phyloP scores from a whole-genome alignment of 1,284 basidiomycete genomes.

The Leccinum griseonigrum region DNA sequence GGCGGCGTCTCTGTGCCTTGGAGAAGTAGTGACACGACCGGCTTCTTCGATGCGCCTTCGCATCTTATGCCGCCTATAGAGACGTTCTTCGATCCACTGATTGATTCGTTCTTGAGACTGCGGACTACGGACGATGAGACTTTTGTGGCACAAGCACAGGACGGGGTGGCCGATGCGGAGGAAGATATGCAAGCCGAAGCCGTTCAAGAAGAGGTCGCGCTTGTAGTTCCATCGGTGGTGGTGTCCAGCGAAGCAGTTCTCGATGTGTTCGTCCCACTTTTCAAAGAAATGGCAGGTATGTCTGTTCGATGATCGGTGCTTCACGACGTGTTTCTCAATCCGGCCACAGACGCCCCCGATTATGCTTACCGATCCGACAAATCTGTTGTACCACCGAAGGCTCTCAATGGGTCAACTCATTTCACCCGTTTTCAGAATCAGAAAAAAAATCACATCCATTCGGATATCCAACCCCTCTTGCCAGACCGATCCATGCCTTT shows the following conservation, averaged over 20 bases:
- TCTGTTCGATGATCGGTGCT: not conserved
- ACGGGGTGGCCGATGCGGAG: constrained; percentile 35
- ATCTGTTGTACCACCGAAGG: constrained; percentile 10
- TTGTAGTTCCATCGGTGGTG: constrained; percentile 2
- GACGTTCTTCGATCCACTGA: constrained; percentile 70
- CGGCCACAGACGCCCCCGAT: constrained; percentile 17
- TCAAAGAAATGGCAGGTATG: constrained; percentile 28
- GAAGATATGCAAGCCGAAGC: constrained; percentile 45
- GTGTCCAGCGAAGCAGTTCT: constrained; percentile 22
- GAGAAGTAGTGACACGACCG: constrained; percentile 41
- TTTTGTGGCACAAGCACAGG: constrained; percentile 22
- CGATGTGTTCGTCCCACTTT: constrained; percentile 26
- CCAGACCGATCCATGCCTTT: constrained; percentile 15
- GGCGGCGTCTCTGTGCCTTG: constrained; percentile 30
- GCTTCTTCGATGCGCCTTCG: constrained; percentile 70
- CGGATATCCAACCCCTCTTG: constrained; percentile 7
- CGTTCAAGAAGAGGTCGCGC: constrained; percentile 26
- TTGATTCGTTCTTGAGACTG: constrained; percentile 60
- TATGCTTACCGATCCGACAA: constrained; percentile 22
- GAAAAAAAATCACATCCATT: constrained; percentile 18
- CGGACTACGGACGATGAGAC: constrained; percentile 32
- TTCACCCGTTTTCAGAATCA: constrained; percentile 10
- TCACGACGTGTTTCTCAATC: constrained; percentile 3
- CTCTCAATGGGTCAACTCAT: constrained; percentile 16
- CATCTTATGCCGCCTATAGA: constrained; percentile 81